Conservation (phyloP, 305 asterid species). For the Galium porrigens region DNA sequence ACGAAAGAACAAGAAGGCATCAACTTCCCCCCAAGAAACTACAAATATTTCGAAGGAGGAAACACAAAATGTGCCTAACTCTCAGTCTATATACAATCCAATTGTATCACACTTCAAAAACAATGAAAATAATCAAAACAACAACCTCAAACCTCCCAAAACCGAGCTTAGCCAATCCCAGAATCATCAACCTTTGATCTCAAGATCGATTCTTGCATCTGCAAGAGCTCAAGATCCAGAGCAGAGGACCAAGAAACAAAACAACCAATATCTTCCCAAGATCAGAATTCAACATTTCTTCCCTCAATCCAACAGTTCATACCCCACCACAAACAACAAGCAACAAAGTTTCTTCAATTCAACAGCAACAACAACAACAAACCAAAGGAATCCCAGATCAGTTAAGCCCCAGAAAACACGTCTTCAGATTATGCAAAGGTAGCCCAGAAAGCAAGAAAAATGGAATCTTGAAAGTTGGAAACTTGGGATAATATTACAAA, state of each 20-base stretch:
- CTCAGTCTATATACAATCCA: constrained; percentile 27
- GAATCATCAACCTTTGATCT: constrained; percentile 46
- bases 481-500: constrained; percentile 8
- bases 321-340: constrained; percentile 8
- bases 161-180: constrained; percentile 48
- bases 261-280: constrained; percentile 11
- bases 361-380: constrained; percentile 9
- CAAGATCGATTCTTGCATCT: constrained; percentile 38
- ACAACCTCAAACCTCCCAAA: constrained; percentile 20
- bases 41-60: constrained; percentile 27
- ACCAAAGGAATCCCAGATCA: constrained; percentile 31
- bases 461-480: constrained; percentile 21
- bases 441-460: constrained; percentile 15
- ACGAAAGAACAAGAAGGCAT: constrained; percentile 19
- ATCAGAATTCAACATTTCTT: constrained; percentile 19
- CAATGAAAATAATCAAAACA: constrained; percentile 11
- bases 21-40: constrained; percentile 24
- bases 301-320: constrained; percentile 27
- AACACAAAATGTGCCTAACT: constrained; percentile 21
- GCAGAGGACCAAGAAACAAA: constrained; percentile 16
- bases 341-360: constrained; percentile 18
- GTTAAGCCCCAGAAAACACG: constrained; percentile 21
- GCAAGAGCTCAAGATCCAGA: constrained; percentile 41
- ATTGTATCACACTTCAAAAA: constrained; percentile 17
- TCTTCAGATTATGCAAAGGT: constrained; percentile 20